Evolutionary conservation across 192 early-diverging fungal species (phyloP), one percentile per base, ranked within the genome.

Genomic region (Lobulomyces angularis): DNA sequence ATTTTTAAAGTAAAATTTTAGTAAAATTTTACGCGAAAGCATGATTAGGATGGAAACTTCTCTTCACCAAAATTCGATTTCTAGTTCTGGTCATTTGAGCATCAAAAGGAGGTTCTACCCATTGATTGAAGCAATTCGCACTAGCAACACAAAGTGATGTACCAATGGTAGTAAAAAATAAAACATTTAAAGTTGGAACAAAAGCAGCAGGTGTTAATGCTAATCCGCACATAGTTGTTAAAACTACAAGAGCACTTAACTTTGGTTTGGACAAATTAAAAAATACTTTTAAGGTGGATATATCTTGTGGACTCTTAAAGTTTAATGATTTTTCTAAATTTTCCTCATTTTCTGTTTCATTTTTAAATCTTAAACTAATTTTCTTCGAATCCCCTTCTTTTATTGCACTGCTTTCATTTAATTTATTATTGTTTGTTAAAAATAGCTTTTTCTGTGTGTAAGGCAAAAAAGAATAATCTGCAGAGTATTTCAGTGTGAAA

Each of bases 61-160:
- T 17, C 9, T 12, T 41, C 16, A 90, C 90, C 24, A 97, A 55
- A 5, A 81, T 71, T 3, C 94, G 71, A 53, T 83, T 86, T 35
- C 86, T 71, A 8, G 94, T 97, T 20, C 94, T 75, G 11, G 73
- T 62, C 94, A 97, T 97, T 62, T 97, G 94, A 19, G 89, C 90
- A 50, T 97, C 94, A 47, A 89, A 97, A 0, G 94, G 90, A 18
- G 68, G 60, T 53, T 97, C 94, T 20, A 86, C 80, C 80, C 88
- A 95, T 62, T 97, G 94, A 61, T 97, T 97, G 50, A 95, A 79
- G 5, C 84, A 62, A 56, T 97, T 97, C 29, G 94, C 94, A 23
- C 82, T 82, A 3, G 72, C 69, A 8, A 90, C 75, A 50, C 90
- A 94, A 24, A 97, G 67, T 2, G 71, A 70, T 0, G 90, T 97